Evolutionary conservation across 371 early-diverging fungal species (phyloP), one percentile per base, ranked within the genome.

Genomic region (Blyttiomyces sp.): DNA sequence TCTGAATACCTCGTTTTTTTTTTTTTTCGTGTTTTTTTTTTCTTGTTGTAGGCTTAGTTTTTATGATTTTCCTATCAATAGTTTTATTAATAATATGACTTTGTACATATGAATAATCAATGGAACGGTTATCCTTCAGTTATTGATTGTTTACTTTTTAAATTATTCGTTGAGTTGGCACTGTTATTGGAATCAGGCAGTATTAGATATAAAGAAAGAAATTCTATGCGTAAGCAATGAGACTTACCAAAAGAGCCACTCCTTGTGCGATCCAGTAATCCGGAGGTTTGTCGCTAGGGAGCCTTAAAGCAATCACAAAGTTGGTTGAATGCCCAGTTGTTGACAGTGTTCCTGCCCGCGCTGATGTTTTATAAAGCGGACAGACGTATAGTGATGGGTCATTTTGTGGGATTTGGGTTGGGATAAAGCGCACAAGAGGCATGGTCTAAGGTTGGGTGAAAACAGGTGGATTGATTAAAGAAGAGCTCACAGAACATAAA

Each of bases 251-350:
- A 24, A 78, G 61, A 26, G 78, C 78, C 19, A 76, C 76, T 23
- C 78, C 78, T 52, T 72, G 66, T 6, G 72, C 68, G 42, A 78
- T 73, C 78, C 78, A 78, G 44, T 72, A 67, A 42, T 78, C 75
- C 24, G 57, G 52, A 0, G 69, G 64, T 27, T 48, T 54, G 23
- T 72, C 70, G 16, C 74, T 68, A 17, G 69, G 74, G 3, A 78
- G 32, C 36, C 61, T 62, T 1, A 75, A 34, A 7, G 78, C 49
- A 31, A 75, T 60, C 11, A 78, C 74, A 62, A 66, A 78, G 63
- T 78, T 78, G 27, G 78, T 78, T 3, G 78, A 78, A 45, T 78
- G 78, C 5, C 78, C 78, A 2, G 78, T 78, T 50, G 78, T 75
- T 6, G 70, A 70, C 30, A 78, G 57, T 2, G 75, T 75, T 4